These are phyloP conservation scores for Boletus tomentosulus DNA, from an alignment of 768 basidiomycete species.

Conservation along the genomic window DNA sequence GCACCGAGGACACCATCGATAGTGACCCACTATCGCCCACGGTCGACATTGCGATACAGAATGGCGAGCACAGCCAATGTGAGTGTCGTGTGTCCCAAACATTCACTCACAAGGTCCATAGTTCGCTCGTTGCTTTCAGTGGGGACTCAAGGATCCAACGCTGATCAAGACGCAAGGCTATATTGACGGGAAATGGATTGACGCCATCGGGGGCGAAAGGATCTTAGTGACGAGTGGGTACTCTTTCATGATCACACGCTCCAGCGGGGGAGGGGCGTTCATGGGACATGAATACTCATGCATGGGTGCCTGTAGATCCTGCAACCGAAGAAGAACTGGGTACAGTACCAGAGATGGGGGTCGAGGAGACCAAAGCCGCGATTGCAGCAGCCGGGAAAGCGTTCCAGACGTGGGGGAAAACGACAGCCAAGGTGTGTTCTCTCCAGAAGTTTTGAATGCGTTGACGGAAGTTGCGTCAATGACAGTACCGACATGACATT, in stretches of 20 bases:
- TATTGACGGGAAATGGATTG: constrained; percentile 85
- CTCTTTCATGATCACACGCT: neutral
- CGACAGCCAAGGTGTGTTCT: constrained; percentile 71
- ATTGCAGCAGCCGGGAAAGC: constrained; percentile 78
- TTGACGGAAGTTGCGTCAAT: neutral
- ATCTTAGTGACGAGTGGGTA: constrained; percentile 73
- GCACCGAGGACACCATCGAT: constrained; percentile 11
- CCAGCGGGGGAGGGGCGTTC: no score
- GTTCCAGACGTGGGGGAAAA: constrained; percentile 82
- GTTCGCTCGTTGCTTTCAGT: constrained; percentile 34
- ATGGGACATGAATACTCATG: neutral
- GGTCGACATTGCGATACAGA: constrained; percentile 30
- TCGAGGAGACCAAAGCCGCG: constrained; percentile 78
- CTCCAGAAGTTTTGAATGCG: neutral
- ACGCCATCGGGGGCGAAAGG: constrained; percentile 67
- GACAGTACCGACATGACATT: constrained; percentile 75
- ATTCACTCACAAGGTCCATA: neutral
- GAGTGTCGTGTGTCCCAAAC: constrained; percentile 30
- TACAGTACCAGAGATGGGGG: constrained; percentile 83
- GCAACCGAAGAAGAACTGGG: constrained; percentile 82
- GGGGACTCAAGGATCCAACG: constrained; percentile 72
- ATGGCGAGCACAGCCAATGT: constrained; percentile 51
- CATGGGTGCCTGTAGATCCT: constrained; percentile 56
- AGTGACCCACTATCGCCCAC: constrained; percentile 6
- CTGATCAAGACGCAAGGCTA: constrained; percentile 73